These are phyloP conservation scores for Henningerozyma blattae DNA, from an alignment of 805 yeast genomes.

Conservation along the genomic window DNA sequence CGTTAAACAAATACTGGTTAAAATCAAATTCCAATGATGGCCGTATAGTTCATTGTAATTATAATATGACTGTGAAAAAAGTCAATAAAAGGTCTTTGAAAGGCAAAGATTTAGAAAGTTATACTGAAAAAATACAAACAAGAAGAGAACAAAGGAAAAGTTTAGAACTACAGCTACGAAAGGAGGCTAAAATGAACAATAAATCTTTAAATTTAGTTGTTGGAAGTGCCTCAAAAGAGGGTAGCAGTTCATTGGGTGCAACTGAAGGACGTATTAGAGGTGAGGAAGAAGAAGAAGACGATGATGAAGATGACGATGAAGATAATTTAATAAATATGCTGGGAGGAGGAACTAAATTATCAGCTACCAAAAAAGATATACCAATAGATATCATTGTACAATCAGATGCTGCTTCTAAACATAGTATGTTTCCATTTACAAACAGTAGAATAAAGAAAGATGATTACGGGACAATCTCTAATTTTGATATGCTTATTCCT, in stretches of 20 bases:
- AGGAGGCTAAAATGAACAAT: slow-evolving; percentile 16
- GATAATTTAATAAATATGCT: slow-evolving; percentile 15
- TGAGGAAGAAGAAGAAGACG: slow-evolving; percentile 19
- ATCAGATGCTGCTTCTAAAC: slow-evolving; percentile 20
- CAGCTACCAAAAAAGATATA: slow-evolving; percentile 6
- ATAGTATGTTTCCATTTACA: slow-evolving; percentile 68
- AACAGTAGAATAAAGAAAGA: slow-evolving; percentile 52
- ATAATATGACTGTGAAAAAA: slow-evolving; percentile 22
- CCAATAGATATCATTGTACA: slow-evolving; percentile 20
- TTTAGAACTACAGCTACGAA: slow-evolving; percentile 22
- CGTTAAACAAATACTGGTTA: slow-evolving; percentile 16
- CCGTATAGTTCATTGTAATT: neutral
- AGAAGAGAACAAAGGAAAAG: slow-evolving; percentile 32
- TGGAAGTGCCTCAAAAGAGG: neutral
- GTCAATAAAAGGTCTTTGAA: slow-evolving; percentile 36
- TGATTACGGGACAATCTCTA: slow-evolving; percentile 78
- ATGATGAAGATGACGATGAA: slow-evolving; percentile 25
- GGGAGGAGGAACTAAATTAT: slow-evolving; percentile 3
- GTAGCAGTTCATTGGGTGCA: too few relatives aligned
- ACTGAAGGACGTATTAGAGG: slow-evolving; percentile 1
- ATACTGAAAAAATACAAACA: slow-evolving; percentile 33
- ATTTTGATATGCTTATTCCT: slow-evolving; percentile 45
- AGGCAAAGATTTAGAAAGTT: slow-evolving; percentile 39
- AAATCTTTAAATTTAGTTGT: slow-evolving; percentile 1
- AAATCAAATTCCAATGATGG: neutral